phyloP scores from a whole-genome alignment of 352 stramenopile genomes.

The Pythium dissotocum region DNA sequence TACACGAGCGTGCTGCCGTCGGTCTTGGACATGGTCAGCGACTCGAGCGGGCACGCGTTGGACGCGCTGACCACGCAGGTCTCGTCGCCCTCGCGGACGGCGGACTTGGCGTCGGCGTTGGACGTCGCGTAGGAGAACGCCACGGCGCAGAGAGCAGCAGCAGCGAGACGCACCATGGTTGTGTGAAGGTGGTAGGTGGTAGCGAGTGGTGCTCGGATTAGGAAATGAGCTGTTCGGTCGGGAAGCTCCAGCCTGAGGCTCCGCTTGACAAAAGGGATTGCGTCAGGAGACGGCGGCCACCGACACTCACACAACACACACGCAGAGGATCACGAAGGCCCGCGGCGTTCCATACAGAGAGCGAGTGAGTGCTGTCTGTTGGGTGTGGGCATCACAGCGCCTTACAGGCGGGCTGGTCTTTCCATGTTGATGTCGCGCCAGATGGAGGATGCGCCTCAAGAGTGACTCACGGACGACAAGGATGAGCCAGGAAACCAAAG shows the following conservation, averaged over 20 bases:
- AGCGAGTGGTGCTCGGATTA: conserved; percentile 13
- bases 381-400: background rate
- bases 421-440: conserved; percentile 8
- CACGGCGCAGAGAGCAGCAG: conserved; percentile 15
- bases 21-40: conserved; percentile 44
- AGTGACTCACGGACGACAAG: conserved; percentile 8
- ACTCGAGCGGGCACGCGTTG: conserved; percentile 51
- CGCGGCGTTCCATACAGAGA: conserved; percentile 1
- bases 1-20: conserved; percentile 64
- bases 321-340: conserved; percentile 1
- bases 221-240: conserved; percentile 5
- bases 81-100: conserved; percentile 40
- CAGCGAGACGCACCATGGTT: conserved; percentile 19
- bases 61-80: conserved; percentile 51
- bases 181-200: background rate
- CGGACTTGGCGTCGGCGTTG: conserved; percentile 32
- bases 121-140: conserved; percentile 3
- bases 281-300: background rate
- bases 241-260: background rate
- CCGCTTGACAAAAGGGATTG: background rate
- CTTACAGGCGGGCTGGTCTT: background rate
- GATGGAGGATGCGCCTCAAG: conserved; percentile 1
- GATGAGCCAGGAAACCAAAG: conserved; percentile 1
- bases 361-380: background rate
- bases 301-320: background rate